A percentile compares a stretch with the other conserved stretches of the same genome.
phyloP scores from a whole-genome alignment of 1,284 basidiomycete genomes.

The Ganoderma meredithae region DNA sequence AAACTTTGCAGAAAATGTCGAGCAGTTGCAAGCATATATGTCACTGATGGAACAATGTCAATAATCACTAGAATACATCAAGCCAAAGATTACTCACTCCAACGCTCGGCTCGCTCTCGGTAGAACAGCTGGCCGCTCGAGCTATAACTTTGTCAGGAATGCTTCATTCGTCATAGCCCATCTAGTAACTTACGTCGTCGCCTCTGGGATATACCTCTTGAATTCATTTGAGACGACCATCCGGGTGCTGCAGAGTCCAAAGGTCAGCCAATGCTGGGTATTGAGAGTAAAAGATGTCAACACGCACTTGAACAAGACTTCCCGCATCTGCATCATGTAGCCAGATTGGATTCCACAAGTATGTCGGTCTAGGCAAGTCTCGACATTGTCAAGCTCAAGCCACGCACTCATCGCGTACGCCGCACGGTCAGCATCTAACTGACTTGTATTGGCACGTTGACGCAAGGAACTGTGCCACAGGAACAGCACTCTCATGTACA shows the following conservation, averaged over 20 bases:
- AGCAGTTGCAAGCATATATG: conserved; percentile 13
- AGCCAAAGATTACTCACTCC: conserved; percentile 61
- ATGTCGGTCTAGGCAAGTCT: conserved; percentile 66
- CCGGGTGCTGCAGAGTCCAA: conserved; percentile 63
- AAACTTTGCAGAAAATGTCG: conserved; percentile 3
- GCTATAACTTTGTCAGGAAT: conserved; percentile 40
- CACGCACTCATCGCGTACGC: conserved; percentile 72
- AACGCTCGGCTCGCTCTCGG: conserved; percentile 70
- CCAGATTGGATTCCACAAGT: conserved; percentile 70
- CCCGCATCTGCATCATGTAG: conserved; percentile 72
- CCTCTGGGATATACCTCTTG: conserved; percentile 67
- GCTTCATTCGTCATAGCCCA: background rate
- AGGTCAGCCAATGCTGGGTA: conserved; percentile 63
- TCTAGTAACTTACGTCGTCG: conserved; percentile 55
- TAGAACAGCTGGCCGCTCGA: conserved; percentile 60
- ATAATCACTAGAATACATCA: background rate
- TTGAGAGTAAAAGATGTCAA: background rate
- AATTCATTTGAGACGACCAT: conserved; percentile 78
- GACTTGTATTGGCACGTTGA: conserved; percentile 53
- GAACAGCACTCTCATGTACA: conserved; percentile 72
- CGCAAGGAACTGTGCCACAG: conserved; percentile 76
- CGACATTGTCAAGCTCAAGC: conserved; percentile 75
- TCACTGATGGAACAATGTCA: conserved; percentile 17
- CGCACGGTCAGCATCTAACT: conserved; percentile 58
- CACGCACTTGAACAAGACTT: conserved; percentile 80